Conservation (phyloP, 768 basidiomycete species). For the Fistulinella prunicolor region DNA sequence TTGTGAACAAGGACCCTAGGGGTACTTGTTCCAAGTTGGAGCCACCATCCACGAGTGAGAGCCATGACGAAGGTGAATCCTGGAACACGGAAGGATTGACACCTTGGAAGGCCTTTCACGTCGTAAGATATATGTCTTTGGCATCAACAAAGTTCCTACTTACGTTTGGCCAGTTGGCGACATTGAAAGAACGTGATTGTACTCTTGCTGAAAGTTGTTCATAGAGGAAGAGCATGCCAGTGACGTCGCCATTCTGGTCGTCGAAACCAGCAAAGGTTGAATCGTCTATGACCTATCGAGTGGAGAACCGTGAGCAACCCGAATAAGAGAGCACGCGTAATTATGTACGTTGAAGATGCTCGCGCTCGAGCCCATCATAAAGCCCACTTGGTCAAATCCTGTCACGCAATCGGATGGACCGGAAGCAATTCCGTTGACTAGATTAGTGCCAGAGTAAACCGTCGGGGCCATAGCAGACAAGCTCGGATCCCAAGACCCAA, state of each 20-base stretch:
- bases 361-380: slow-evolving; percentile 74
- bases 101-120: slow-evolving; percentile 48
- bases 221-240: slow-evolving; percentile 46
- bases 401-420: slow-evolving; percentile 62
- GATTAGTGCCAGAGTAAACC: slow-evolving; percentile 60
- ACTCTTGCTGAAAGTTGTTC: slow-evolving; percentile 43
- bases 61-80: slow-evolving; percentile 48
- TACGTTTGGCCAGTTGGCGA: slow-evolving; percentile 67
- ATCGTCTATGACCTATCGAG: slow-evolving; percentile 49
- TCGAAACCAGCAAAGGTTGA: slow-evolving; percentile 31
- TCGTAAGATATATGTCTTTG: slow-evolving; percentile 1
- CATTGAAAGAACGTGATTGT: slow-evolving; percentile 52
- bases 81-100: slow-evolving; percentile 48
- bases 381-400: slow-evolving; percentile 72
- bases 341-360: slow-evolving; percentile 58
- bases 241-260: slow-evolving; percentile 7
- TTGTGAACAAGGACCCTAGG: slow-evolving; percentile 66
- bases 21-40: slow-evolving; percentile 73
- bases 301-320: not conserved
- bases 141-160: slow-evolving; percentile 6
- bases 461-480: slow-evolving; percentile 69
- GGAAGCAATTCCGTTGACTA: slow-evolving; percentile 53
- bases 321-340: not conserved
- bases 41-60: slow-evolving; percentile 70
- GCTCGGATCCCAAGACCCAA: slow-evolving; percentile 71